Evolutionary conservation across 1,284 basidiomycete genomes (phyloP), one percentile per base, ranked within the genome.

Genomic region (Tremellales sp.): DNA sequence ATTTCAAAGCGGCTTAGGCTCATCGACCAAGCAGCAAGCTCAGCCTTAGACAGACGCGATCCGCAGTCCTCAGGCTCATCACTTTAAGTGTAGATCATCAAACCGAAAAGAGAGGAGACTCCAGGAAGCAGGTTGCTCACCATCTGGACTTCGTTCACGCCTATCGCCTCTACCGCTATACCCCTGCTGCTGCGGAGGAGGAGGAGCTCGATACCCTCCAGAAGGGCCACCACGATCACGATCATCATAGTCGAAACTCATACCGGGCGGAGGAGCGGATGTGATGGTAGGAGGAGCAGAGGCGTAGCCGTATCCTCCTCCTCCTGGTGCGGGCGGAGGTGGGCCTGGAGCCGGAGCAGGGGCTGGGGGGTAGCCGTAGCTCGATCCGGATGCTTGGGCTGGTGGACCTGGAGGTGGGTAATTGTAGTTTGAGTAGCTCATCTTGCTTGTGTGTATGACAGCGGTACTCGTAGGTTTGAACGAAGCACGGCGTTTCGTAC

Each of bases 111-210:
- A 43, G n/a, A 17, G 39, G 10, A 35, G 15, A 22, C 48, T 44
- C 82, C 82, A 45, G 74, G 54, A 43, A 49, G 21, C 39, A 33
- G 8, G 3, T 31, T 21, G 26, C 54, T 60, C 77, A 76, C 56
- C 59, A 62, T 50, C 75, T 65, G 77, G 80, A 74, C 76, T 77
- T 59, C 74, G 51, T 15, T 43, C 15, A 15, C 44, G 46, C 8
- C 25, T 44, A 13, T 49, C 23, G 4, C 29, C 51, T 23, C 62
- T 44, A 11, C 55, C 47, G 21, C 47, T 80, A 33, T 33, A 10
- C 7, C 43, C 23, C 8, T 33, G 29, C 8, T 33, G 8, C 8
- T 33, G 8, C n/a, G 10, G 10, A 33, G 29, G 29, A 10, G 10
- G 10, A 33, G 29, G 29, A 33, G 10, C 29, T 10, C n/a, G n/a